Conservation (phyloP, 129 eudicot species). For the Deinandra increscens region DNA sequence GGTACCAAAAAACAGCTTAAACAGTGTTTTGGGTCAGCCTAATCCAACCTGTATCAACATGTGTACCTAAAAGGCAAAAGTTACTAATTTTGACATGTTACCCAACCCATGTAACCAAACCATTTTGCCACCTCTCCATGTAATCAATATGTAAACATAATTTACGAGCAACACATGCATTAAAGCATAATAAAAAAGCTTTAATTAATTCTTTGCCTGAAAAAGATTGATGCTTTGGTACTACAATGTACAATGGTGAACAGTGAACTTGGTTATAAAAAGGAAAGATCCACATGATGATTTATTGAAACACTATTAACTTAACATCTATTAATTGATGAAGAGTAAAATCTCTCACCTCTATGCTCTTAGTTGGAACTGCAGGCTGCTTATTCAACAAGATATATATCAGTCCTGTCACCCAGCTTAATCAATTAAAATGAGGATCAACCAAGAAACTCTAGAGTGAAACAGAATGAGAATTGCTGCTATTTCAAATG, state of each 20-base stretch:
- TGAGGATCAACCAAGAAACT: slow-evolving; percentile 39
- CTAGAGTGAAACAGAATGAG: slow-evolving; percentile 10
- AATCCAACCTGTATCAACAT: neutral
- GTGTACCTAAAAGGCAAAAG: neutral
- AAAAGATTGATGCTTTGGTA: neutral
- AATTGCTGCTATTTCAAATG: slow-evolving; percentile 7
- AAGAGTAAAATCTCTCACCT: slow-evolving; percentile 51
- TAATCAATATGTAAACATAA: neutral
- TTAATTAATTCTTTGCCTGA: neutral
- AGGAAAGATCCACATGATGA: neutral
- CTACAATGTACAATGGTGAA: neutral
- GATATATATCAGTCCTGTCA: slow-evolving; percentile 63
- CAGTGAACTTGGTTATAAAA: neutral
- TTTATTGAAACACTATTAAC: slow-evolving; percentile 5
- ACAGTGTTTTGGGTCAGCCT: neutral
- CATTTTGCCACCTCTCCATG: neutral
- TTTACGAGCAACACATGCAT: neutral
- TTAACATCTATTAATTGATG: slow-evolving; percentile 6
- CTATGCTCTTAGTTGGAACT: slow-evolving; percentile 46
- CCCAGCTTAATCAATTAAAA: slow-evolving; percentile 51
- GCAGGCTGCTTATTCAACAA: slow-evolving; percentile 68
- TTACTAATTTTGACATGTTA: neutral
- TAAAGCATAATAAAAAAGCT: neutral
- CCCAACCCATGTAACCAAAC: neutral
- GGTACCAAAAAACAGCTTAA: neutral